Percentiles rank a stretch among this genome's conserved stretches.
Evolutionary conservation across 805 yeast genomes (phyloP).

Genomic region (Suhomyces emberorum): DNA sequence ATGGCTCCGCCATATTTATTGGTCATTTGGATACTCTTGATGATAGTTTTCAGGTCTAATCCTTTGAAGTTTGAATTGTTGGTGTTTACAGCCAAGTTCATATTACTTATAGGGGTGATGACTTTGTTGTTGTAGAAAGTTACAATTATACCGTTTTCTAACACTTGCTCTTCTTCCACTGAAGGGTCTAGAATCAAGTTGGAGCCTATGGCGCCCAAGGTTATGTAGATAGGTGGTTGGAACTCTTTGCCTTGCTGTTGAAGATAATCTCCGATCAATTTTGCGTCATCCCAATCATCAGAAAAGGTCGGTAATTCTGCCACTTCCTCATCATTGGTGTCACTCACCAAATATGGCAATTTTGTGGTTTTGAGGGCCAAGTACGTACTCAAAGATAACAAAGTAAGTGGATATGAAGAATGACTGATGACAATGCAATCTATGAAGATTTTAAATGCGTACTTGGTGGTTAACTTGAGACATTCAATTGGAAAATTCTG

Average conservation of each 20-base stretch:
- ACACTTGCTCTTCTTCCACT: slow-evolving; percentile 80
- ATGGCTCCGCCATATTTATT: slow-evolving; percentile 61
- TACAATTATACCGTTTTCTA: slow-evolving; percentile 76
- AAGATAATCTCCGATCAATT: slow-evolving; percentile 36
- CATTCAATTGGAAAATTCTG: slow-evolving; percentile 51
- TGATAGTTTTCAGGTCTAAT: slow-evolving; percentile 43
- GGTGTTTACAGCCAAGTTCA: slow-evolving; percentile 56
- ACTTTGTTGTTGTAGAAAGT: slow-evolving; percentile 69
- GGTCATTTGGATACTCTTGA: slow-evolving; percentile 56
- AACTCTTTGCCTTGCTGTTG: slow-evolving; percentile 30
- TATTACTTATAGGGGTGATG: slow-evolving; percentile 67
- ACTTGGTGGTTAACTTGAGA: slow-evolving; percentile 66
- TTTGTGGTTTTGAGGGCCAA: slow-evolving; percentile 77
- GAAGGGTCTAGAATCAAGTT: slow-evolving; percentile 81
- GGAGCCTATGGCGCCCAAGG: slow-evolving; percentile 70
- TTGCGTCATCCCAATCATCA: slow-evolving; percentile 76
- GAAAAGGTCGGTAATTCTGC: slow-evolving; percentile 90
- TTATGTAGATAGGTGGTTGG: slow-evolving; percentile 73
- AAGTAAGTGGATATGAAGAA: slow-evolving; percentile 75
- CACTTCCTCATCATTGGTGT: slow-evolving; percentile 61
- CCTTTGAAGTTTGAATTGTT: slow-evolving; percentile 52
- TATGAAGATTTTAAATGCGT: slow-evolving; percentile 71
- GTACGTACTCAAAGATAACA: slow-evolving; percentile 76
- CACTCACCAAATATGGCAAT: slow-evolving; percentile 69
- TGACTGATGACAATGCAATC: slow-evolving; percentile 79